These are phyloP conservation scores for Haplosporangium gracile DNA, from an alignment of 192 early-diverging fungal genomes.

Conservation along the genomic window DNA sequence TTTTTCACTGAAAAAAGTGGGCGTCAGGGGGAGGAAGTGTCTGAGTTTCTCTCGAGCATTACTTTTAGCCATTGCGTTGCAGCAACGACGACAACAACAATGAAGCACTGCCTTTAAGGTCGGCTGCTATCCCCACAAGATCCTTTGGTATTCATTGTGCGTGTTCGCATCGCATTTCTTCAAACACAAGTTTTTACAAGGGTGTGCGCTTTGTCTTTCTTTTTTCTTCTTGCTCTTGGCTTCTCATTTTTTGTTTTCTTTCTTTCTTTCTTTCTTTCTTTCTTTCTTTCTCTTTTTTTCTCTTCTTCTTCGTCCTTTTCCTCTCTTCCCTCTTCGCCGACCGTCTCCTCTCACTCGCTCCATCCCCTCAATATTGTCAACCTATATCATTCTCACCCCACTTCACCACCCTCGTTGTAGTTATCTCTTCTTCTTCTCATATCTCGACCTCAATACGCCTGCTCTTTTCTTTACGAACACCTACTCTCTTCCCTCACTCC, in stretches of 20 bases:
- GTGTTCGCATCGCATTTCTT: not conserved
- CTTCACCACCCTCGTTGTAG: not conserved
- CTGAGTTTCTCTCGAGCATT: not conserved
- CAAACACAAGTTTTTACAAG: not conserved
- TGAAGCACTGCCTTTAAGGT: not conserved
- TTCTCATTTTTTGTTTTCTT: not conserved
- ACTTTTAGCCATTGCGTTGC: not conserved
- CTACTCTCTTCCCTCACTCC: not conserved
- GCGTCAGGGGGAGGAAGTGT: not conserved
- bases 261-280: not conserved
- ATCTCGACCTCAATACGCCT: not conserved
- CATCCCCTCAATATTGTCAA: not conserved
- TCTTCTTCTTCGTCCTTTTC: not conserved
- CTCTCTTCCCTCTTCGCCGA: not conserved
- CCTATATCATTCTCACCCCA: not conserved
- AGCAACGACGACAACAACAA: no score
- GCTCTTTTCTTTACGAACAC: not conserved
- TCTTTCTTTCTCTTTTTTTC: not conserved
- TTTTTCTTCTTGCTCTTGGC: not conserved
- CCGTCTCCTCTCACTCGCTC: not conserved
- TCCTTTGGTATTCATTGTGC: not conserved
- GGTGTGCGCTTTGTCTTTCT: conserved; percentile 19
- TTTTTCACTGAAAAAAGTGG: not conserved
- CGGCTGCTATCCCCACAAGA: conserved; percentile 6
- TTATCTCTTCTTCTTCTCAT: not conserved